Base-by-base conservation (phyloP, 2,329 filamentous ascomycete species). In the Tolypocladium ophioglossoides region DNA sequence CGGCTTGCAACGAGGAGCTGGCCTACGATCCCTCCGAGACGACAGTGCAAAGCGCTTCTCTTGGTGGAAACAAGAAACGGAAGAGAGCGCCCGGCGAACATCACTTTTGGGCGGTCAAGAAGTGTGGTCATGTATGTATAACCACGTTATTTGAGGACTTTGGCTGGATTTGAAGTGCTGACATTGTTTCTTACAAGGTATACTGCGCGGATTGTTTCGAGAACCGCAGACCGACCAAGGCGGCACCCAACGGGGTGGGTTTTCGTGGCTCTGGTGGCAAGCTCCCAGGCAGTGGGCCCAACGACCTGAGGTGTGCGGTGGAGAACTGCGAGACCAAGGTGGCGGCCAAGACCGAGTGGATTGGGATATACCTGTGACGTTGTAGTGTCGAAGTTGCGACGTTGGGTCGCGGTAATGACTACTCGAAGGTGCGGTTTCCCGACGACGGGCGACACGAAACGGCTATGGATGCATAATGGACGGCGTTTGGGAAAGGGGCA, bases 71-170 rank as follows among this genome's bases (percentile, higher is more conserved):
- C 18, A 70, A 63, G 58, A 77, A 72, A 40, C 72, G 72, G 50
- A 83, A 78, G 62, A 61, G 67, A 37, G 73, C 77, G 22, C 70
- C 74, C 8, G 78, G 77, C 24, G 91, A 95, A 70, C 85, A 89
- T 65, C 87, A 96, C 63, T 92, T 97, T 58, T 97, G 91, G 91
- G 86, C 94, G 1, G 78, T 94, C 38, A 96, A 91, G 70, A 79
- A 79, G 52, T 99, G 94, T 68, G 94, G 94, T 59, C 94, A 99
- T 73, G 94, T 97, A 79, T 68, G 20, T 8, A 20, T 18, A 18
- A 12, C 20, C 44, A 2, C 27, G 18, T 12, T 8, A 2, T 10
- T 10, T 12, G 27, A 20, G 24, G 9, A n/a, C 44, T 27, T 12
- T 24, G 16, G 30, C 27, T n/a, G 18, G 44, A 34, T 18, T 14